Conservation (phyloP, 2,329 filamentous ascomycete species). For the Tolypocladium paradoxum region DNA sequence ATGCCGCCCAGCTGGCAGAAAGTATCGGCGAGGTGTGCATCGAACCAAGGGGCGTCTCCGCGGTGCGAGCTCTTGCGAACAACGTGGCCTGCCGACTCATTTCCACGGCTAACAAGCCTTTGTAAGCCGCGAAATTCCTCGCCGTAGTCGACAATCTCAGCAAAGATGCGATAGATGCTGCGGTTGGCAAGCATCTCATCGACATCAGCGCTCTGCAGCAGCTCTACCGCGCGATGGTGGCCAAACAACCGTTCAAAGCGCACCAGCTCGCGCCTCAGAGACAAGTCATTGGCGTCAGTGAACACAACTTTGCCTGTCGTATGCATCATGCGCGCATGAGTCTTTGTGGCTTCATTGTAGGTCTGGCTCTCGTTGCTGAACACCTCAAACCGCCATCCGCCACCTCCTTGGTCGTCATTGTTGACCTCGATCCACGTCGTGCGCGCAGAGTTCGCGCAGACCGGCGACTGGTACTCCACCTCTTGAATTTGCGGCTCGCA, state of each 20-base stretch:
- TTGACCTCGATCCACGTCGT: constrained; percentile 18
- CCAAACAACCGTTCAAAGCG: constrained; percentile 13
- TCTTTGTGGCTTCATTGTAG: background rate
- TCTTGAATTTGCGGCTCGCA: constrained; percentile 17
- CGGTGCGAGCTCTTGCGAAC: constrained; percentile 6
- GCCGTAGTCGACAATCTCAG: constrained; percentile 23
- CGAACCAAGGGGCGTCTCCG: constrained; percentile 11
- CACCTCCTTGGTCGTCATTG: background rate
- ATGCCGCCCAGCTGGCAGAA: constrained; percentile 26
- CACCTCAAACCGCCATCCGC: background rate
- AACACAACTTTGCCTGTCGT: background rate
- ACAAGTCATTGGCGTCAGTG: background rate
- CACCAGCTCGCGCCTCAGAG: background rate
- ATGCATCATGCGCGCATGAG: background rate
- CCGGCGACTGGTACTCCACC: constrained; percentile 15
- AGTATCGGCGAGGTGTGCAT: constrained; percentile 16
- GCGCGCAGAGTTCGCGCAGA: background rate
- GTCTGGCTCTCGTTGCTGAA: background rate
- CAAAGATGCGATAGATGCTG: constrained; percentile 25
- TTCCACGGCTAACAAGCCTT: constrained; percentile 15
- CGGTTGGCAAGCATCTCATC: constrained; percentile 22
- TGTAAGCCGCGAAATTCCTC: constrained; percentile 13
- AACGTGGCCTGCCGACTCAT: constrained; percentile 19
- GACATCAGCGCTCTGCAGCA: constrained; percentile 14
- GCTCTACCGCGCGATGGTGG: constrained; percentile 15